Base-by-base conservation (phyloP, 148 eudicot genomes). In the Chenopodium album region DNA sequence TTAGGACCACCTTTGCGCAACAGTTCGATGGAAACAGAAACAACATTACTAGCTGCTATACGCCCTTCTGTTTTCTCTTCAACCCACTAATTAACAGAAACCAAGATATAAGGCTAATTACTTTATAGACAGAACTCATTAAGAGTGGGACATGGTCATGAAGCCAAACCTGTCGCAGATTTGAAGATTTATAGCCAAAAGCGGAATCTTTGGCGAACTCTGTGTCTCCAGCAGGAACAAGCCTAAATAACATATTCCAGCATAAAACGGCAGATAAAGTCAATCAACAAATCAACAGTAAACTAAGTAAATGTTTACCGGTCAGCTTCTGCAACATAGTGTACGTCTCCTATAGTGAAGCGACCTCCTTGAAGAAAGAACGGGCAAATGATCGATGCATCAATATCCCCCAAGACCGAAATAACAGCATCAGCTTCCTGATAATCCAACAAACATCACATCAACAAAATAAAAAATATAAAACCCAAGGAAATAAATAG, bases 341-440 rank as follows among this genome's bases (percentile, higher is more conserved):
- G 99, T 73, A 92, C 76, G 81, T 97, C 99, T 50, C 87, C 89
- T 77, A 94, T 94, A 56, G 99, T 97, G 76, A 88, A 94, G 52
- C 99, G 99, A 79, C 99, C 99, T 71, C 99, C 99, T 86, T 96
- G 97, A 85, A 97, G 92, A 81, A 97, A 97, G 86, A 97, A 97
- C n/a, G 99, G 98, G 87, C 98, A 97, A 80, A 97, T 92, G 85
- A 97, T 94, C 90, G 91, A 92, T 26, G 94, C 94, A 90, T 97
- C 99, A 90, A 94, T 91, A 78, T 92, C 94, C 77, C 97, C 99
- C 50, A 97, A 87, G 77, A 92, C 88, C 47, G 98, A 97, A 75
- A 91, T 93, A 86, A 93, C 98, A 79, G 99, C 99, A 88, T 97
- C 97, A 67, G 93, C 84, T 88, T 97, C 99, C 99, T 97, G 80